Evolutionary conservation across 805 yeast species (phyloP).

Genomic region (Candida qinlingensis): DNA sequence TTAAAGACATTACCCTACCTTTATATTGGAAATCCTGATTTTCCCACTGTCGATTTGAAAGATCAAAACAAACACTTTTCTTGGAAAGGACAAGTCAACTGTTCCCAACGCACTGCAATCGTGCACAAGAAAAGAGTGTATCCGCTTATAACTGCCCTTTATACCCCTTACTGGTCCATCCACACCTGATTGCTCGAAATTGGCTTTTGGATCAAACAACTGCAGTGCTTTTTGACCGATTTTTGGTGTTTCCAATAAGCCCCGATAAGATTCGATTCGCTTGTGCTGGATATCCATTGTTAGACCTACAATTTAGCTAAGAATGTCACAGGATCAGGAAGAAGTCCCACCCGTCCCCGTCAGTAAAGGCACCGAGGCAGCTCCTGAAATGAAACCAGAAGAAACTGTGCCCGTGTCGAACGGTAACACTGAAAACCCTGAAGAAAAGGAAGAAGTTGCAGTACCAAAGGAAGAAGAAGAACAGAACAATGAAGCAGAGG

Average conservation of each 20-base stretch:
- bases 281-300: not conserved
- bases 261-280: conserved; percentile 6
- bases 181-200: too few species aligned
- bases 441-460: not conserved
- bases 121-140: not conserved
- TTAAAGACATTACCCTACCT: too few species aligned
- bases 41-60: not conserved
- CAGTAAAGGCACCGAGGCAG: not conserved
- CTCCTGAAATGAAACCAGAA: not conserved
- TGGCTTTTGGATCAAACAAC: too few species aligned
- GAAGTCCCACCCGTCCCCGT: not conserved
- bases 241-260: not conserved
- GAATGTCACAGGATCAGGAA: conserved; percentile 1
- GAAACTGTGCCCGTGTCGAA: not conserved
- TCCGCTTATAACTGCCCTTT: too few species aligned
- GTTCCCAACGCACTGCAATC: not conserved
- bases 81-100: not conserved
- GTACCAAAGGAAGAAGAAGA: too few species aligned
- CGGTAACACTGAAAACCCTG: not conserved
- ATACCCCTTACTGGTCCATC: too few species aligned
- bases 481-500: not conserved
- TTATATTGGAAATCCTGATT: too few species aligned
- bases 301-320: not conserved
- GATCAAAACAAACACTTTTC: not conserved
- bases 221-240: too few species aligned